Percentiles rank a stretch among this genome's conserved stretches.
phyloP scores from a whole-genome alignment of 441 rosid genomes.

The Melastoma candidum region DNA sequence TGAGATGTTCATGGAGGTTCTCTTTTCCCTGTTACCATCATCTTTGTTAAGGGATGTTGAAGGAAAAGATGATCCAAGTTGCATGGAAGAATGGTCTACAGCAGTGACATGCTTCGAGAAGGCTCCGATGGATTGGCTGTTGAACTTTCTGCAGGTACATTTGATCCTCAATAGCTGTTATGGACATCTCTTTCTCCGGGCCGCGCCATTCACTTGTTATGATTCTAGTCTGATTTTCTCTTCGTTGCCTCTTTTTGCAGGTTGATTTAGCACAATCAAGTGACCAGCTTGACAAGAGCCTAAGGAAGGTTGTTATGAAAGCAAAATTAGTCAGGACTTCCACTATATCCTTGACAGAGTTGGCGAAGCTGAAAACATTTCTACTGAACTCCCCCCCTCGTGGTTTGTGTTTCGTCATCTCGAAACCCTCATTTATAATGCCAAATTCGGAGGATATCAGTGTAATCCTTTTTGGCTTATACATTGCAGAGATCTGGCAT shows the following conservation, averaged over 20 bases:
- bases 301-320: constrained; percentile 63
- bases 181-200: neutral
- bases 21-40: constrained; percentile 53
- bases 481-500: constrained; percentile 60
- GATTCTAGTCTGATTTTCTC: constrained; percentile 11
- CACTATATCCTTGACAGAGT: constrained; percentile 47
- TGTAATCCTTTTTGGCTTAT: constrained; percentile 4
- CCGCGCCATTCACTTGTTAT: neutral
- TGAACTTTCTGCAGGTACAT: constrained; percentile 63
- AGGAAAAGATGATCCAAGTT: constrained; percentile 22
- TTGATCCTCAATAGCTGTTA: neutral
- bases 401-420: constrained; percentile 38
- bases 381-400: constrained; percentile 44
- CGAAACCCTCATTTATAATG: neutral
- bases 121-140: constrained; percentile 57
- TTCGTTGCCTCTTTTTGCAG: constrained; percentile 32
- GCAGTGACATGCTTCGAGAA: constrained; percentile 66
- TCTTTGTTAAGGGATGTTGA: constrained; percentile 22
- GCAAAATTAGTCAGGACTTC: constrained; percentile 61
- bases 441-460: constrained; percentile 4
- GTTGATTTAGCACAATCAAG: constrained; percentile 29
- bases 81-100: constrained; percentile 51
- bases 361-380: constrained; percentile 53
- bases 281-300: constrained; percentile 21
- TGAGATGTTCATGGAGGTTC: constrained; percentile 62